phyloP scores from a whole-genome alignment of 2,329 filamentous ascomycete genomes.

The Pseudofabraea citricarpa region DNA sequence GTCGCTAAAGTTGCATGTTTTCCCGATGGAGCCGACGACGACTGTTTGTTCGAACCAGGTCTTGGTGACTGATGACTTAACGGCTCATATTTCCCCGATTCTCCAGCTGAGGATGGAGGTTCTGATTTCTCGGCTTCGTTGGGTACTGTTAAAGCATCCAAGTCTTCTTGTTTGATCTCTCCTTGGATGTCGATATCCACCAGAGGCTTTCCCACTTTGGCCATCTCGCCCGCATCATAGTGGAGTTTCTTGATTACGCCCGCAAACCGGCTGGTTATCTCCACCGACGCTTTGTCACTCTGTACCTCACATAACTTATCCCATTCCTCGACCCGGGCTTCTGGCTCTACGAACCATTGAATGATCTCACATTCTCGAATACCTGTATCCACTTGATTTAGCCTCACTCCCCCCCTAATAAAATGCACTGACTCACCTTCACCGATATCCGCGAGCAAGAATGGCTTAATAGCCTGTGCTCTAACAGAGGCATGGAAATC shows the following conservation, averaged over 20 bases:
- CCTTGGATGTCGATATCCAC: slow-evolving; percentile 93
- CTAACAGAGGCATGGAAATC: slow-evolving; percentile 22
- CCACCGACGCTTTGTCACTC: slow-evolving; percentile 85
- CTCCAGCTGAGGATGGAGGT: slow-evolving; percentile 8
- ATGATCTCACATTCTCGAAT: slow-evolving; percentile 99
- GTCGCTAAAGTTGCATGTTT: slow-evolving; percentile 77
- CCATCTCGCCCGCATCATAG: slow-evolving; percentile 95
- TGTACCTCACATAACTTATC: slow-evolving; percentile 97
- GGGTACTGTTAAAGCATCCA: slow-evolving; percentile 32
- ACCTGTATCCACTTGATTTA: too few species aligned
- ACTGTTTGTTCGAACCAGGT: slow-evolving; percentile 1
- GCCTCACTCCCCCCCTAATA: too few species aligned
- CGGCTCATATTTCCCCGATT: too few species aligned
- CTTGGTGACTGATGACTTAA: slow-evolving; percentile 3
- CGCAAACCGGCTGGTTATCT: slow-evolving; percentile 94
- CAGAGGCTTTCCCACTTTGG: slow-evolving; percentile 88
- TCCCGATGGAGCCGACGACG: slow-evolving; percentile 30
- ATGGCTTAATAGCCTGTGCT: slow-evolving; percentile 62
- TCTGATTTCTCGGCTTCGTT: slow-evolving; percentile 16
- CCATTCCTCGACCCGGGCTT: slow-evolving; percentile 94
- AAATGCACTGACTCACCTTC: slow-evolving; percentile 72
- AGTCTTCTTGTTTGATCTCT: slow-evolving; percentile 61
- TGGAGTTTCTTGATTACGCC: slow-evolving; percentile 95
- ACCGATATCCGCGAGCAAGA: slow-evolving; percentile 79
- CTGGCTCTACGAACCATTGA: slow-evolving; percentile 98